Conservation (phyloP, 352 stramenopile genomes). For the Phytophthora meadii region DNA sequence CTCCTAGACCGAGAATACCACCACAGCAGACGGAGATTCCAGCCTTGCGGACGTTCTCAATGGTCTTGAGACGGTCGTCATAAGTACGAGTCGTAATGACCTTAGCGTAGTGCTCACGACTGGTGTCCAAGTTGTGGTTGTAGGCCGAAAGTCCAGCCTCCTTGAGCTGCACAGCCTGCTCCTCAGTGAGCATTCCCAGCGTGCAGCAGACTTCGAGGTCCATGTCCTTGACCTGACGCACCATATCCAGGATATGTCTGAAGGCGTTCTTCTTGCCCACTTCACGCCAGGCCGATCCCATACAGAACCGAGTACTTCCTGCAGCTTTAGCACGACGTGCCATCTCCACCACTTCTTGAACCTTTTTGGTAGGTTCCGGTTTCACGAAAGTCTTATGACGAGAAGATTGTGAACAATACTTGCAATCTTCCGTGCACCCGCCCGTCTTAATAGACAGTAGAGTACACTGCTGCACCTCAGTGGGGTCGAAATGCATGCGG, state of each 20-base stretch:
- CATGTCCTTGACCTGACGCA: conserved; percentile 92
- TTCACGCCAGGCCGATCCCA: conserved; percentile 98
- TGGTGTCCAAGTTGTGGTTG: conserved; percentile 99
- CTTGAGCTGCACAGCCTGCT: conserved; percentile 97
- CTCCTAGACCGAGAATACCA: conserved; percentile 96
- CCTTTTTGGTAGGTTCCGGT: conserved; percentile 96
- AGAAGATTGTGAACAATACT: conserved; percentile 97
- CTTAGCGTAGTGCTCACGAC: conserved; percentile 97
- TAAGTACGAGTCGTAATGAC: conserved; percentile 97
- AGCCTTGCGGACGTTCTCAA: conserved; percentile 96
- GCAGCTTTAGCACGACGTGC: conserved; percentile 95
- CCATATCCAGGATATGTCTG: conserved; percentile 97
- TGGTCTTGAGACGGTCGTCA: conserved; percentile 96
- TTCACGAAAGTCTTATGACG: conserved; percentile 99
- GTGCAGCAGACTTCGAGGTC: conserved; percentile 97
- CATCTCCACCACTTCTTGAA: conserved; percentile 97
- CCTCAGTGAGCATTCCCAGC: conserved; percentile 96
- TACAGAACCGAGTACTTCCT: conserved; percentile 97
- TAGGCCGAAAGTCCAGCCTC: conserved; percentile 97
- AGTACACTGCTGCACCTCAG: conserved; percentile 98
- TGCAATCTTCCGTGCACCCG: conserved; percentile 93
- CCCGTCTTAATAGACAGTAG: conserved; percentile 98
- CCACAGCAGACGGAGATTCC: conserved; percentile 98
- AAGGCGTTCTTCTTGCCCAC: conserved; percentile 99
- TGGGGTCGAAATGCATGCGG: conserved; percentile 97